Evolutionary conservation across 495 filamentous ascomycete genomes (phyloP).

Genomic region (Podospora didyma): DNA sequence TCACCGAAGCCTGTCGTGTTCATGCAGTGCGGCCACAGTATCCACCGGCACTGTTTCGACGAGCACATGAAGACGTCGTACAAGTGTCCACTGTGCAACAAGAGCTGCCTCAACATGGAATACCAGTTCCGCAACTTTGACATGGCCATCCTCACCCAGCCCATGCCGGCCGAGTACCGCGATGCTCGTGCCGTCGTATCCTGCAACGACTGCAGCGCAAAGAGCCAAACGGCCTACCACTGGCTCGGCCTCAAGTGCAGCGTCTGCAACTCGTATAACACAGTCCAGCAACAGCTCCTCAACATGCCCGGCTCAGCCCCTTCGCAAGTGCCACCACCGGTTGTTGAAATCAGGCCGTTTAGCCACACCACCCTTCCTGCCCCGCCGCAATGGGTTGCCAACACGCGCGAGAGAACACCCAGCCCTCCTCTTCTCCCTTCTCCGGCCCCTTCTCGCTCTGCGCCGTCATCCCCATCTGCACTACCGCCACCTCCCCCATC

Average conservation of each 20-base stretch:
- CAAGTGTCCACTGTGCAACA: constrained; percentile 91
- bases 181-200: constrained; percentile 77
- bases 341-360: background rate
- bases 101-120: constrained; percentile 95
- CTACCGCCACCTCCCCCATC: background rate
- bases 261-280: constrained; percentile 82
- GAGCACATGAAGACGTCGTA: constrained; percentile 84
- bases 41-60: constrained; percentile 82
- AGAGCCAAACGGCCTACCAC: constrained; percentile 81
- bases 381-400: background rate
- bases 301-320: constrained; percentile 21
- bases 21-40: constrained; percentile 94
- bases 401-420: too few relatives aligned
- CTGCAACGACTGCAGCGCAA: constrained; percentile 92
- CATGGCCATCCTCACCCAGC: constrained; percentile 77
- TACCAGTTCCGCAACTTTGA: constrained; percentile 87
- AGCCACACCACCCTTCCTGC: background rate
- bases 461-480: background rate
- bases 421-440: too few relatives aligned
- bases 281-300: constrained; percentile 62
- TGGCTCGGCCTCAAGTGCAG: constrained; percentile 92
- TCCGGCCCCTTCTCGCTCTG: too few relatives aligned
- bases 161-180: constrained; percentile 81
- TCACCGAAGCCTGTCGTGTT: constrained; percentile 85
- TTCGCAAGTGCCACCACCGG: background rate